Base-by-base conservation (phyloP, 2,329 filamentous ascomycete genomes). In the Diplodia sapinea region DNA sequence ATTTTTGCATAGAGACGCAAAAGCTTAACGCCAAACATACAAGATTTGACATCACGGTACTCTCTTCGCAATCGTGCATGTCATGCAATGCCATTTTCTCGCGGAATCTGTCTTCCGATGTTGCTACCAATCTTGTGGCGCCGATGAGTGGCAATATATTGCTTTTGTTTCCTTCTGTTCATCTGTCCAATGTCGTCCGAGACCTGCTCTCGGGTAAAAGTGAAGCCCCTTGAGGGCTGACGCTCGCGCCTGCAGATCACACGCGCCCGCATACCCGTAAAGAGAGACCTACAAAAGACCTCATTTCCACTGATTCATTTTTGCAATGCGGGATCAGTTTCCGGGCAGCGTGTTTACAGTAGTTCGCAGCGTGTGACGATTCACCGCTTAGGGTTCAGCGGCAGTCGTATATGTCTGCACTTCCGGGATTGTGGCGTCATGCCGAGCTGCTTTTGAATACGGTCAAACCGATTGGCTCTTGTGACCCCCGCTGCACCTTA, bases 141-240 rank as follows among this genome's bases (percentile, higher is more conserved):
- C 36, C 9, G 47, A 51, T 20, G 7, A 51, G 57, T 63, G 59
- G 59, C 59, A 63, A 63, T 51, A 63, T 63, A 63, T 63, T 36
- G 59, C 38, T 63, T 36, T 49, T 49, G 23, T 29, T 49, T 56
- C 13, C 26, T 38, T 43, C 36, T 43, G 55, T 20, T 47, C 20
- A n/a, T 20, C 26, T 49, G 36, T 31, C 23, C 38, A 59, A 59
- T 9, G 38, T n/a, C 15, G 12, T 31, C 57, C 49, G 26, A 49
- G 43, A 62, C 40, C 43, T 36, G 20, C 47, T 20, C 17, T 62
- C 57, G 56, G 56, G 23, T 29, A 33, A 50, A 33, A 49, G 38
- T 57, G 15, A n/a, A 55, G 13, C 6, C 17, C 36, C 4, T 56
- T 17, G 17, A 20, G n/a, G 31, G 31, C 54, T n/a, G 54, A 31